These are phyloP conservation scores for Sarocladiaceae sp. DNA, from an alignment of 2,329 filamentous ascomycete genomes.

Conservation along the genomic window DNA sequence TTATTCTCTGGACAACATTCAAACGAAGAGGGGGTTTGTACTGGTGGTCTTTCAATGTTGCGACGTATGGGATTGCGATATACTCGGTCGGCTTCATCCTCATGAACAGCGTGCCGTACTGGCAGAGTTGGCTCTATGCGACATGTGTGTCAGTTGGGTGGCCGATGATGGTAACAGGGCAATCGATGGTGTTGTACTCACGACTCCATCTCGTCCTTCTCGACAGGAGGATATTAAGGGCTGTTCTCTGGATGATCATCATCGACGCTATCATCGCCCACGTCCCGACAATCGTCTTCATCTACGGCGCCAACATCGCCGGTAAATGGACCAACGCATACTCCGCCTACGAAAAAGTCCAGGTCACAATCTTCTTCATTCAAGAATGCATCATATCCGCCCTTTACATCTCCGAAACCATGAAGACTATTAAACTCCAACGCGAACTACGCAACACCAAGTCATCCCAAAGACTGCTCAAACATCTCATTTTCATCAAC, in stretches of 20 bases:
- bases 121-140: conserved; percentile 14
- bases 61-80: conserved; percentile 28
- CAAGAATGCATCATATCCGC: conserved; percentile 51
- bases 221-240: conserved; percentile 41
- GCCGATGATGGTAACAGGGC: conserved; percentile 54
- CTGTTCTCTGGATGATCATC: conserved; percentile 54
- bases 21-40: conserved; percentile 30
- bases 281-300: conserved; percentile 48
- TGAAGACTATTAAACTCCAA: conserved; percentile 16
- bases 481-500: conserved; percentile 36
- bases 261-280: conserved; percentile 49
- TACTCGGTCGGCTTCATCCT: conserved; percentile 42
- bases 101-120: conserved; percentile 25
- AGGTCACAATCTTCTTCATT: conserved; percentile 51
- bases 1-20: conserved; percentile 31
- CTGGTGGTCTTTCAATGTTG: conserved; percentile 33
- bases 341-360: conserved; percentile 48
- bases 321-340: conserved; percentile 25
- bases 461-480: conserved; percentile 7
- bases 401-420: conserved; percentile 49
- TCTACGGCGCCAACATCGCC: conserved; percentile 38
- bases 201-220: conserved; percentile 56
- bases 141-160: conserved; percentile 22
- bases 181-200: conserved; percentile 59
- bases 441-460: not conserved